A percentile compares a stretch with the other conserved stretches of the same genome.
Conservation (phyloP, 73 alveolate species). For the Tetrahymena elliotti region DNA sequence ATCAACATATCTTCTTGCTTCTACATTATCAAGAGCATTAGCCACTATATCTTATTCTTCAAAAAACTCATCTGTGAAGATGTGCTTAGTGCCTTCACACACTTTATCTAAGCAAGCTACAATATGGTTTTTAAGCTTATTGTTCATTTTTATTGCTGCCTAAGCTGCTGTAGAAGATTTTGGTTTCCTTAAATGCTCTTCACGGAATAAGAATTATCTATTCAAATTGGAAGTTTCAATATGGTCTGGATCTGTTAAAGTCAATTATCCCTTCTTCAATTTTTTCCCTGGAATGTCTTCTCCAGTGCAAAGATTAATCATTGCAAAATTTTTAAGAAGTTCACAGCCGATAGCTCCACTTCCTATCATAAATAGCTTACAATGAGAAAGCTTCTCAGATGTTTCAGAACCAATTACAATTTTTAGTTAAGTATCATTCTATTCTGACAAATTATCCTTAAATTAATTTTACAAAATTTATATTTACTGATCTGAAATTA, state of each 20-base stretch:
- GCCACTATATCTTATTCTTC: slow-evolving; percentile 71
- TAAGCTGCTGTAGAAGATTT: slow-evolving; percentile 94
- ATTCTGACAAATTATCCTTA: background rate
- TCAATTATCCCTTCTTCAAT: slow-evolving; percentile 51
- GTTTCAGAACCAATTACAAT: slow-evolving; percentile 17
- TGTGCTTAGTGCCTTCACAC: slow-evolving; percentile 78
- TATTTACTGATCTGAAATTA: background rate
- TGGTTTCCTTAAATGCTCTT: slow-evolving; percentile 88
- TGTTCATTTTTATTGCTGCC: slow-evolving; percentile 89
- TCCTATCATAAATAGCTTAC: slow-evolving; percentile 64
- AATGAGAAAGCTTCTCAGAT: slow-evolving; percentile 5
- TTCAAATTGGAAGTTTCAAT: slow-evolving; percentile 91
- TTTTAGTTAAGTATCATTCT: background rate
- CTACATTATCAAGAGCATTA: slow-evolving; percentile 93
- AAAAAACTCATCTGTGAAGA: slow-evolving; percentile 83
- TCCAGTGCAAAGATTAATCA: slow-evolving; percentile 68
- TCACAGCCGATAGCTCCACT: slow-evolving; percentile 96
- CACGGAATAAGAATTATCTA: slow-evolving; percentile 92
- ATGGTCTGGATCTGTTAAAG: slow-evolving; percentile 93
- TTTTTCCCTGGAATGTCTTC: background rate
- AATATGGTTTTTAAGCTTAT: slow-evolving; percentile 72
- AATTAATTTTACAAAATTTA: background rate
- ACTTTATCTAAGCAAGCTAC: slow-evolving; percentile 84
- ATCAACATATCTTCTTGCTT: slow-evolving; percentile 91
- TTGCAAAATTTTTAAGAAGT: slow-evolving; percentile 81